Percentiles rank a stretch among this genome's conserved stretches.
These are phyloP conservation scores for Vitis labrusca DNA, from an alignment of 164 flowering plant species.

Conservation along the genomic window DNA sequence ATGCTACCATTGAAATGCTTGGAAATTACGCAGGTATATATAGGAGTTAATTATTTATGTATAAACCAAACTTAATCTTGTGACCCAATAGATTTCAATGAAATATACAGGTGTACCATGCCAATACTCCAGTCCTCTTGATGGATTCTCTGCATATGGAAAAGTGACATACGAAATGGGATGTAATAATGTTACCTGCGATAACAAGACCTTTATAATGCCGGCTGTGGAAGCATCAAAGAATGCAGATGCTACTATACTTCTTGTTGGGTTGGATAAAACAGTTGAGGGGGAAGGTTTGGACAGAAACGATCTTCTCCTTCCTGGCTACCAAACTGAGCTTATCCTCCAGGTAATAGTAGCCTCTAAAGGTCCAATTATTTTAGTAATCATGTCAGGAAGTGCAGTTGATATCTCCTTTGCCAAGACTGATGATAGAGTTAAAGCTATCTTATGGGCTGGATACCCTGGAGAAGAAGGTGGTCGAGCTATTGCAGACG, in stretches of 20 bases:
- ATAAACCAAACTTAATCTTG: no score
- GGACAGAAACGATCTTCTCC: slow-evolving; percentile 16
- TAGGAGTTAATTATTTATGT: no score
- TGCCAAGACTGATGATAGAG: slow-evolving; percentile 10
- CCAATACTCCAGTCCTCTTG: slow-evolving; percentile 12
- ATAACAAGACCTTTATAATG: neutral
- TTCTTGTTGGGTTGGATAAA: slow-evolving; percentile 19
- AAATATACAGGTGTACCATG: slow-evolving; percentile 25
- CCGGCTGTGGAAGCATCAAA: slow-evolving; percentile 16
- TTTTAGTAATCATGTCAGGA: slow-evolving; percentile 24
- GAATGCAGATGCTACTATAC: slow-evolving; percentile 17
- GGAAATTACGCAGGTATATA: no score
- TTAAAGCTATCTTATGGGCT: slow-evolving; percentile 29
- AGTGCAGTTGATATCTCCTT: slow-evolving; percentile 27
- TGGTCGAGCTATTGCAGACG: slow-evolving; percentile 27
- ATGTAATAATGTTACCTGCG: slow-evolving; percentile 12
- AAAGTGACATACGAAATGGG: slow-evolving; percentile 8
- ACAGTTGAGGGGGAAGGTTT: slow-evolving; percentile 14
- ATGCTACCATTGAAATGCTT: no score
- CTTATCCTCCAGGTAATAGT: slow-evolving; percentile 18
- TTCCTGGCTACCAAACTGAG: slow-evolving; percentile 24
- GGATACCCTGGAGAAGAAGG: slow-evolving; percentile 41
- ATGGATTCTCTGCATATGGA: slow-evolving; percentile 11
- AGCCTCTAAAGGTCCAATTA: slow-evolving; percentile 18
- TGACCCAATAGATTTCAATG: no score